phyloP scores from a whole-genome alignment of 305 asterid genomes.

The Galium porrigens region DNA sequence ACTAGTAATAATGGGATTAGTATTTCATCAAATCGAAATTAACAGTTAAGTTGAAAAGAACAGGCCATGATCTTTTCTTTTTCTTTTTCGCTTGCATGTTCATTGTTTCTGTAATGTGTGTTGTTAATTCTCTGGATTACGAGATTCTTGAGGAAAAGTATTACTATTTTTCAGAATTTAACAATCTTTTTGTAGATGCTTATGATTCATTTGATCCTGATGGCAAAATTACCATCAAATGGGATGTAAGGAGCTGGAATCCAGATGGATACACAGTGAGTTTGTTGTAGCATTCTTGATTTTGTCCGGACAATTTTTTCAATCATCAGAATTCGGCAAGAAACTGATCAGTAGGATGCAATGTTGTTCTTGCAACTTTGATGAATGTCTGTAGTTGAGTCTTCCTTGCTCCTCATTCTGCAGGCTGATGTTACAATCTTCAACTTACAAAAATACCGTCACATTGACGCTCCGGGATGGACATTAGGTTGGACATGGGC shows the following conservation, averaged over 20 bases:
- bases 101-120: background rate
- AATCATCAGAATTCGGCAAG: background rate
- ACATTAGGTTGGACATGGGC: conserved; percentile 52
- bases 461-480: conserved; percentile 51
- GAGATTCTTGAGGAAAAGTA: background rate
- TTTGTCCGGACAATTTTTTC: background rate
- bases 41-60: too few relatives aligned
- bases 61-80: too few relatives aligned
- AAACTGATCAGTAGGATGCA: background rate
- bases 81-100: too few relatives aligned
- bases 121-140: background rate
- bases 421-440: conserved; percentile 42
- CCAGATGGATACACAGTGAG: conserved; percentile 48
- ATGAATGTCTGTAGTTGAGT: too few relatives aligned
- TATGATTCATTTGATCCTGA: conserved; percentile 45
- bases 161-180: background rate
- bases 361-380: background rate
- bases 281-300: background rate
- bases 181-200: conserved; percentile 28
- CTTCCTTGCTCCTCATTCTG: background rate
- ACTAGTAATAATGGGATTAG: too few relatives aligned
- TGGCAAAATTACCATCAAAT: conserved; percentile 43
- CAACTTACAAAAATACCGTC: conserved; percentile 49
- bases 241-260: conserved; percentile 45
- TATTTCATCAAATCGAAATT: too few relatives aligned